phyloP scores from a whole-genome alignment of 257 asterid genomes.

The Lavandula angustifolia region DNA sequence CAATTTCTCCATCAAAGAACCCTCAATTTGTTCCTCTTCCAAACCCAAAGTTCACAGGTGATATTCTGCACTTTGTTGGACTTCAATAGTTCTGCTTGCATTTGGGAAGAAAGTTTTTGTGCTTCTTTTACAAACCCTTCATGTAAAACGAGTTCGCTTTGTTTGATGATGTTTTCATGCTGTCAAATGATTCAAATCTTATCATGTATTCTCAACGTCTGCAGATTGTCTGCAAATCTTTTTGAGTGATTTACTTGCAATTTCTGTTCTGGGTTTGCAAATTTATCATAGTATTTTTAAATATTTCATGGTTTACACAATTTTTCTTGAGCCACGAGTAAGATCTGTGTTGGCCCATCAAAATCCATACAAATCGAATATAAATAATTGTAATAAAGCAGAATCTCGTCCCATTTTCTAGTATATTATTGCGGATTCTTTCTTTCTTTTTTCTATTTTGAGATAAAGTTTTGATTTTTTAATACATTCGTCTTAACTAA shows the following conservation, averaged over 20 bases:
- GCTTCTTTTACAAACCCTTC: neutral
- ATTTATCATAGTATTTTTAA: neutral
- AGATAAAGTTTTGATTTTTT: neutral
- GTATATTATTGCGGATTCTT: neutral
- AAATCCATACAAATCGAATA: constrained; percentile 1
- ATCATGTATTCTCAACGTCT: neutral
- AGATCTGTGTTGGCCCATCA: constrained; percentile 38
- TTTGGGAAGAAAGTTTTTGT: constrained; percentile 7
- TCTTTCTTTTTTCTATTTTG: constrained; percentile 1
- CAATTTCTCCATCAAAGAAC: constrained; percentile 23
- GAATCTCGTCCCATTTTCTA: constrained; percentile 13
- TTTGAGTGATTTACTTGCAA: neutral
- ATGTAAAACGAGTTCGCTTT: neutral
- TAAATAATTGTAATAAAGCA: neutral
- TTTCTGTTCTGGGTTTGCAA: constrained; percentile 4
- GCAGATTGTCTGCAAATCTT: neutral
- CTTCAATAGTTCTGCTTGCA: constrained; percentile 8
- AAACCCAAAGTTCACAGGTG: neutral
- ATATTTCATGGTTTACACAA: constrained; percentile 24
- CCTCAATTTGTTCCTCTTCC: constrained; percentile 1
- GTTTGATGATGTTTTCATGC: neutral
- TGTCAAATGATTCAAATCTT: neutral
- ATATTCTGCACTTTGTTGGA: constrained; percentile 19
- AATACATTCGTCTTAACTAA: neutral
- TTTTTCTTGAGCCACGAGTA: constrained; percentile 48